phyloP scores from a whole-genome alignment of 495 filamentous ascomycete genomes.

The Chaetomidium leptoderma region DNA sequence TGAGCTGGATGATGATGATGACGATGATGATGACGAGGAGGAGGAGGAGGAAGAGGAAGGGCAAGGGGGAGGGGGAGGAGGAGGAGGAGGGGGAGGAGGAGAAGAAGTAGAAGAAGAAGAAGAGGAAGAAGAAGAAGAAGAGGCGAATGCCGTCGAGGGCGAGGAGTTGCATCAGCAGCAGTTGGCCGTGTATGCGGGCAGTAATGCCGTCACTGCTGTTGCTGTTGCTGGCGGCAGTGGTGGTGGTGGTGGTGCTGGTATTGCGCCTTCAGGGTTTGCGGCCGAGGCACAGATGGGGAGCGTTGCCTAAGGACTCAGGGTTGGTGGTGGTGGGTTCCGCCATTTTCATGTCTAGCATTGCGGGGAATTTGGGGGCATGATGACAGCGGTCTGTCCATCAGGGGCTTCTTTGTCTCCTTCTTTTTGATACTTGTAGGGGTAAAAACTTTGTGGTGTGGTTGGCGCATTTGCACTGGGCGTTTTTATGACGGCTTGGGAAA shows the following conservation, averaged over 20 bases:
- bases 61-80: conserved; percentile 42
- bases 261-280: neutral
- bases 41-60: conserved; percentile 45
- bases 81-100: conserved; percentile 40
- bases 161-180: neutral
- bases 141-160: too few species aligned
- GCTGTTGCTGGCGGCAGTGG: neutral
- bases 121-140: too few species aligned
- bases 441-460: conserved; percentile 14
- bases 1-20: conserved; percentile 40
- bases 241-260: neutral
- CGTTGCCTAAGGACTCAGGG: conserved; percentile 11
- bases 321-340: neutral
- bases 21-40: conserved; percentile 37
- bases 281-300: conserved; percentile 13
- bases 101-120: conserved; percentile 22
- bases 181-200: neutral
- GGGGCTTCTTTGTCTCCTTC: neutral
- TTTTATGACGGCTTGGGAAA: conserved; percentile 11
- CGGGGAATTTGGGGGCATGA: neutral
- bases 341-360: neutral
- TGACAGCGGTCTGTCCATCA: neutral
- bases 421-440: neutral
- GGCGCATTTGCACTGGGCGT: conserved; percentile 29
- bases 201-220: neutral